Percentiles rank a stretch among this genome's conserved stretches.
phyloP scores from a whole-genome alignment of 164 flowering plant species.

The Chimonanthus praecox region DNA sequence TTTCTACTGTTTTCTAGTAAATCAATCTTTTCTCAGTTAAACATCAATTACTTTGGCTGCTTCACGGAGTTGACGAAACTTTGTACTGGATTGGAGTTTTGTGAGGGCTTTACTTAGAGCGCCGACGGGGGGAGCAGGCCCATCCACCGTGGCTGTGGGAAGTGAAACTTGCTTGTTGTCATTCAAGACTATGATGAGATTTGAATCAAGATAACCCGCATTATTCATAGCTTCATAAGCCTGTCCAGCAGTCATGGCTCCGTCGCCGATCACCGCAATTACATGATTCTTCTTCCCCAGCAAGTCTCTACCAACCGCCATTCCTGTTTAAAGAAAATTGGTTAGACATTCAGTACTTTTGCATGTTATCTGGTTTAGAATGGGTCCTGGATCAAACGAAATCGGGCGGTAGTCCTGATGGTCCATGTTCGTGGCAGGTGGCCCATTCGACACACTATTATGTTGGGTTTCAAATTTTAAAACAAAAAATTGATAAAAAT shows the following conservation, averaged over 20 bases:
- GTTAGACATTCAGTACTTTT: not conserved
- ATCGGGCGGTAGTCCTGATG: not conserved
- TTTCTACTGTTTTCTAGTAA: no score
- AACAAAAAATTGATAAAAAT: no score
- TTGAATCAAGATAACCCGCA: conserved; percentile 44
- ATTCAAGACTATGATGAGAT: conserved; percentile 39
- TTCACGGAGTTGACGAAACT: conserved; percentile 34
- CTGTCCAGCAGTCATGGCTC: conserved; percentile 54
- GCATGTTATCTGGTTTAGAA: no score
- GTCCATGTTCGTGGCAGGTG: no score
- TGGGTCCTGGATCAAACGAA: not conserved
- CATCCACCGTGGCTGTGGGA: conserved; percentile 50
- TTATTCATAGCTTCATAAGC: conserved; percentile 28
- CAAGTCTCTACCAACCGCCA: conserved; percentile 51
- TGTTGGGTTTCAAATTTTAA: no score
- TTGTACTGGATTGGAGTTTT: conserved; percentile 26
- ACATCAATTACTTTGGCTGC: conserved; percentile 30
- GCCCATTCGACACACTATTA: no score
- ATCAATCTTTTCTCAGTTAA: not conserved
- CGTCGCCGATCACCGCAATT: conserved; percentile 44
- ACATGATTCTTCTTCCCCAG: conserved; percentile 40
- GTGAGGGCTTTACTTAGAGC: conserved; percentile 38
- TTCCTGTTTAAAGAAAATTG: conserved; percentile 23
- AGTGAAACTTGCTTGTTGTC: conserved; percentile 27
- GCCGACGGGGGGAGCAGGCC: conserved; percentile 49